Percentiles rank a stretch among this genome's conserved stretches.
phyloP scores from a whole-genome alignment of 495 filamentous ascomycete genomes.

The Talaromyces trachyspermus region DNA sequence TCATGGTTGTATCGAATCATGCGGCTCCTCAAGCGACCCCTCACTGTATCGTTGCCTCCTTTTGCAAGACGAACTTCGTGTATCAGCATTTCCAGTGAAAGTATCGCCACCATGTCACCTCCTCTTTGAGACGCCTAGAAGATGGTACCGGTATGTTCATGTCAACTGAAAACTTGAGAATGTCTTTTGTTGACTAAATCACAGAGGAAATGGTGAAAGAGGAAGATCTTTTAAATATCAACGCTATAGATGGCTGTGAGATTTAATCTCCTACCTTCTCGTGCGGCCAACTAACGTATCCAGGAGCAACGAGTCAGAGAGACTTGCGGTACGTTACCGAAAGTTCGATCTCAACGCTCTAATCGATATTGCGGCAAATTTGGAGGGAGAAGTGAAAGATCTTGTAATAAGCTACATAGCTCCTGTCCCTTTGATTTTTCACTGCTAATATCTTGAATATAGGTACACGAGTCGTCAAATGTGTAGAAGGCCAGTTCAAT shows the following conservation, averaged over 20 bases:
- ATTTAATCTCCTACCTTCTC: not conserved
- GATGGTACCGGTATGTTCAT: not conserved
- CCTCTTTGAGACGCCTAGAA: not conserved
- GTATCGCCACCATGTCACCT: not conserved
- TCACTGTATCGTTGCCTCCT: not conserved
- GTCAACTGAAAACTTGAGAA: not conserved
- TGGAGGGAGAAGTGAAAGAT: not conserved
- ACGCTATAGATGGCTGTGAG: constrained; percentile 1
- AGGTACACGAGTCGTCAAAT: constrained; percentile 11
- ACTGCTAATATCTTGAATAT: not conserved
- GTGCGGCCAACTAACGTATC: not conserved
- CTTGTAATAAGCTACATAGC: not conserved
- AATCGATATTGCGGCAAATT: not conserved
- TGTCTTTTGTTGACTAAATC: not conserved
- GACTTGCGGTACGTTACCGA: not conserved
- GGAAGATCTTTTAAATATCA: constrained; percentile 1
- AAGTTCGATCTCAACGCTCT: not conserved
- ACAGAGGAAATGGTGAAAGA: not conserved
- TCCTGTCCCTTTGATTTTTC: not conserved
- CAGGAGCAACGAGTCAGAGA: not conserved
- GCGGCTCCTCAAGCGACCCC: not conserved
- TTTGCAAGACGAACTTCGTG: not conserved
- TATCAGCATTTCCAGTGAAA: not conserved
- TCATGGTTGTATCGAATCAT: not conserved
- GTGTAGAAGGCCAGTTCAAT: constrained; percentile 25